phyloP scores from a whole-genome alignment of 306 rosid genomes.

The Acmispon strigosus region DNA sequence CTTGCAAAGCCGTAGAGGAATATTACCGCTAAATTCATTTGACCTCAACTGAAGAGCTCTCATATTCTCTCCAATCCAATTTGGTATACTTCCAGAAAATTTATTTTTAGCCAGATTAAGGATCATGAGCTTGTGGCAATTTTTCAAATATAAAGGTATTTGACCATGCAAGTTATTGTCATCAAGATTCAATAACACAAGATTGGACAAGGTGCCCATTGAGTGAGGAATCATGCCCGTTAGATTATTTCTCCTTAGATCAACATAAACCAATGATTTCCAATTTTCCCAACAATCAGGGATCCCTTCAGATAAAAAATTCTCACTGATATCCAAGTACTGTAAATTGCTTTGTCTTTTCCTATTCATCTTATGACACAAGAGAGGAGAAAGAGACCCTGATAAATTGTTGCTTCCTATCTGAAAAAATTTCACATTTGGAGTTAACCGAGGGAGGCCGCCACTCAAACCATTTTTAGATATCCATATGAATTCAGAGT shows the following conservation, averaged over 20 bases:
- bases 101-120: neutral
- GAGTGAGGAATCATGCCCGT: neutral
- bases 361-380: neutral
- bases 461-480: neutral
- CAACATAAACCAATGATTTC: neutral
- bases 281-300: neutral
- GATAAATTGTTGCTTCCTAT: accelerated
- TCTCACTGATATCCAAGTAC: neutral
- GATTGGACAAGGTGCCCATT: neutral
- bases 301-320: neutral
- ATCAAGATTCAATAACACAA: neutral
- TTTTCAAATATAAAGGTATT: neutral
- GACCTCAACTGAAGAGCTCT: neutral
- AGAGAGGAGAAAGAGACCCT: neutral
- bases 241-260: neutral
- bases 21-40: neutral
- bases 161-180: neutral
- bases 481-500: neutral
- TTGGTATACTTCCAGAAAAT: neutral
- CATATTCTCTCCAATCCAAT: neutral
- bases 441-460: neutral
- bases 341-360: neutral
- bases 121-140: neutral
- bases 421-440: neutral
- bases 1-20: neutral